Evolutionary conservation across 306 rosid genomes (phyloP), one percentile per base, ranked within the genome.

Genomic region (Pyrus bretschneideri): DNA sequence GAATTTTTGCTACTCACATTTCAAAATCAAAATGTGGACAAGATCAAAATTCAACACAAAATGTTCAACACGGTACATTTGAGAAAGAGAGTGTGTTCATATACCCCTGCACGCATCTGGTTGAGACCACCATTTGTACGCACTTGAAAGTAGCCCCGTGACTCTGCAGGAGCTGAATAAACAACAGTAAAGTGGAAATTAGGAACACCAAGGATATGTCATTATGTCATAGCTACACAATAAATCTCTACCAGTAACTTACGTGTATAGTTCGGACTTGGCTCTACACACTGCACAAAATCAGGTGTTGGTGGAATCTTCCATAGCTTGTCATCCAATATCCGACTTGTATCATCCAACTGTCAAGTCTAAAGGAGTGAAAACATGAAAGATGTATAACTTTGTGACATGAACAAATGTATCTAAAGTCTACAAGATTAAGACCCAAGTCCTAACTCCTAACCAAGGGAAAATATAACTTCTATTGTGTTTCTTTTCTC

Each of bases 101-200:
- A 74, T 52, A 92, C 98, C 97, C 98, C 97, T 35, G 93, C 83
- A 77, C 97, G 98, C 98, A 95, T 95, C 81, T 95, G 98, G 76
- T 92, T 95, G 77, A 95, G 97, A 62, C 98, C 97, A 13, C 98
- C 98, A 80, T 95, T 95, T 4, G 98, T 83, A 78, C 91, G 93
- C 59, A 95, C 97, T 54, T 87, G 84, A 71, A 95, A 93, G 89
- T 85, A 95, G 58, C 98, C 98, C 74, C 73, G 82, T 0, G 96
- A 84, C 55, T 88, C 81, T 3, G 69, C 76, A 42, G 90, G 90
- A 82, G 88, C 98, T 95, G 93, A 68, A 84, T 65, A 44, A 80
- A 71, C 70, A 80, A 80, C 78, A 38, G 33, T 11, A 64, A 58
- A 52, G 22, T 51, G 71, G 65, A 67, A 70, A 52, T 64, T 74